A percentile compares a stretch with the other conserved stretches of the same genome.
These are phyloP conservation scores for Pistacia atlantica DNA, from an alignment of 345 rosid species.

Conservation along the genomic window DNA sequence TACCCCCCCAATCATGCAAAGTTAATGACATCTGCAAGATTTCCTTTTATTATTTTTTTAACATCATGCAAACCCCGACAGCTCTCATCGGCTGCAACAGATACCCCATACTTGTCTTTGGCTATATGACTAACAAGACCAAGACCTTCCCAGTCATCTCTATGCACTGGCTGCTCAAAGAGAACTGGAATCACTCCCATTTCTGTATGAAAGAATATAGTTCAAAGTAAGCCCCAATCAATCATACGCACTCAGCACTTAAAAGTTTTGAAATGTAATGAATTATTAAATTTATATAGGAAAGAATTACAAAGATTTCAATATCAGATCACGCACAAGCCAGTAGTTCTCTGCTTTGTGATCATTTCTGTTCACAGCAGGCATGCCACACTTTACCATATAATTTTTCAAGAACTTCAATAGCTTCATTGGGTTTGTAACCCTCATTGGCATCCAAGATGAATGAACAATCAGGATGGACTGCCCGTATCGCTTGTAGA, in stretches of 20 bases:
- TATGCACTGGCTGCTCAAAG: conserved; percentile 87
- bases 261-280: neutral
- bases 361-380: neutral
- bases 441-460: conserved; percentile 98
- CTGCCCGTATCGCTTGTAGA: conserved; percentile 81
- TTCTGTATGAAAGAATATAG: conserved; percentile 41
- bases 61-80: conserved; percentile 72
- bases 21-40: conserved; percentile 71
- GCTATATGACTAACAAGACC: conserved; percentile 69
- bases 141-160: conserved; percentile 97
- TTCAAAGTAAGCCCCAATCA: conserved; percentile 8
- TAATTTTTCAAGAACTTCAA: conserved; percentile 75
- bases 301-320: neutral
- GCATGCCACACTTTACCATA: conserved; percentile 47
- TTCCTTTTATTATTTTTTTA: conserved; percentile 61
- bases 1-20: too few relatives aligned
- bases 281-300: neutral
- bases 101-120: conserved; percentile 62
- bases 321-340: conserved; percentile 11
- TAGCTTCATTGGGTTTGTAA: conserved; percentile 71
- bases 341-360: conserved; percentile 5
- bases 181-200: conserved; percentile 91
- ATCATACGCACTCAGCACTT: neutral
- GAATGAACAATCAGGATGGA: conserved; percentile 72
- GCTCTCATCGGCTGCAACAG: conserved; percentile 97